Conservation (phyloP, 2,329 filamentous ascomycete species). For the Penicillium sp. region DNA sequence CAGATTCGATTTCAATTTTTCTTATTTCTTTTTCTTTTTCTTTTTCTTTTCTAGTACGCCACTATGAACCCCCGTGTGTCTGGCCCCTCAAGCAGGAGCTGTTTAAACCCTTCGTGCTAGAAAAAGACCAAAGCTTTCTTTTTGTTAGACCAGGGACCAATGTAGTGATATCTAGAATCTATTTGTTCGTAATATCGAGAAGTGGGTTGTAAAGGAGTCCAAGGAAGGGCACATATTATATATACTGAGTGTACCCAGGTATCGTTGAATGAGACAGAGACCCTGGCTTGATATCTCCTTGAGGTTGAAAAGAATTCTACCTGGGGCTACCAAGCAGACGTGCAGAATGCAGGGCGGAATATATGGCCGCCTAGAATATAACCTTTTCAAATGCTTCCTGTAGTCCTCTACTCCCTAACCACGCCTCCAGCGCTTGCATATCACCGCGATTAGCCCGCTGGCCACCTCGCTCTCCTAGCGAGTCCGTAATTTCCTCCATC, state of each 20-base stretch:
- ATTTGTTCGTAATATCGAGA: too few relatives aligned
- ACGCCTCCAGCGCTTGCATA: constrained; percentile 36
- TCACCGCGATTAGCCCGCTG: constrained; percentile 35
- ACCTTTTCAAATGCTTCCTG: constrained; percentile 33
- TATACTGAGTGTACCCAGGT: too few relatives aligned
- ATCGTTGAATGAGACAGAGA: background rate
- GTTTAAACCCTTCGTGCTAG: too few relatives aligned
- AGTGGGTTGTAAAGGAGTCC: too few relatives aligned
- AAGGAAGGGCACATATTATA: too few relatives aligned
- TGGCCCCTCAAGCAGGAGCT: background rate
- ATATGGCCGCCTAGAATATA: constrained; percentile 24
- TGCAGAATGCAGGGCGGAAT: background rate
- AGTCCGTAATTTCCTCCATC: constrained; percentile 37
- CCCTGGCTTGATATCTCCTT: background rate
- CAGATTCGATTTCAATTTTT: background rate
- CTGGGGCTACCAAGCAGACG: background rate
- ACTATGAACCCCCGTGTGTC: too few relatives aligned
- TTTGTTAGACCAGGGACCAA: too few relatives aligned
- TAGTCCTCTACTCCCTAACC: constrained; percentile 26
- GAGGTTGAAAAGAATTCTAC: background rate
- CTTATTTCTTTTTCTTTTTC: background rate
- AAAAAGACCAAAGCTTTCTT: too few relatives aligned
- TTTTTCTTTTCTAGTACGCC: background rate
- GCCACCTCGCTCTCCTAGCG: constrained; percentile 31
- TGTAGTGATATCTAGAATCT: too few relatives aligned